Percentiles rank a stretch among this genome's conserved stretches.
These are phyloP conservation scores for Penicillium verrucosum DNA, from an alignment of 2,329 filamentous ascomycete species.

Conservation along the genomic window DNA sequence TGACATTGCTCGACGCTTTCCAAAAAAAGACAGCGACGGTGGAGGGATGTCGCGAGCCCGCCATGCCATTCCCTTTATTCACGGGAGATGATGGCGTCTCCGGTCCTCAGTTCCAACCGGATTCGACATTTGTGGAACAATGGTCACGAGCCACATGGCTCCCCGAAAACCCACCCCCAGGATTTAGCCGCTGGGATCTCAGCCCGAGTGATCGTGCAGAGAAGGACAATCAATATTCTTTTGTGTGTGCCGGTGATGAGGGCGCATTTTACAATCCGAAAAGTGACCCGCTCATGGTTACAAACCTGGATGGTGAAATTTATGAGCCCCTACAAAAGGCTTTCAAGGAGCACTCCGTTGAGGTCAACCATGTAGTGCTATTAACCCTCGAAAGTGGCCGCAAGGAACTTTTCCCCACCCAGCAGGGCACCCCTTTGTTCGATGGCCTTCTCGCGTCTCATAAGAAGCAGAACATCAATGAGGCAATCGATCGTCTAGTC, in stretches of 20 bases:
- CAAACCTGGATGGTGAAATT: conserved; percentile 34
- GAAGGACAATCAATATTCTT: conserved; percentile 17
- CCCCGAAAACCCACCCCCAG: conserved; percentile 25
- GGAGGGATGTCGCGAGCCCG: conserved; percentile 24
- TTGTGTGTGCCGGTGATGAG: conserved; percentile 14
- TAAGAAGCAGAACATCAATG: conserved; percentile 16
- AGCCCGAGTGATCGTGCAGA: conserved; percentile 14
- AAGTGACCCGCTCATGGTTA: conserved; percentile 38
- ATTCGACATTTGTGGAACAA: conserved; percentile 11
- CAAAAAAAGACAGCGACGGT: conserved; percentile 19
- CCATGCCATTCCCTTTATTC: conserved; percentile 28
- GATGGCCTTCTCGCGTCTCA: conserved; percentile 33
- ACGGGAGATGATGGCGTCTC: not conserved
- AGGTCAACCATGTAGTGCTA: conserved; percentile 40
- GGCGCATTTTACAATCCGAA: conserved; percentile 32
- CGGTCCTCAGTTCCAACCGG: conserved; percentile 10
- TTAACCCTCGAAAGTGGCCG: conserved; percentile 42
- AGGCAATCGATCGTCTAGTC: conserved; percentile 28
- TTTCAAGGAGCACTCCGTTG: conserved; percentile 28
- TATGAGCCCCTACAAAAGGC: conserved; percentile 30
- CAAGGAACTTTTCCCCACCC: conserved; percentile 42
- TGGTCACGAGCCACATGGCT: conserved; percentile 33
- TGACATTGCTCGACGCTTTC: conserved; percentile 34
- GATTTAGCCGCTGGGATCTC: conserved; percentile 33
- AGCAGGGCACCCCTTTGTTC: conserved; percentile 35